phyloP scores from a whole-genome alignment of 169 alveolate genomes.

The Babesia bigemina region DNA sequence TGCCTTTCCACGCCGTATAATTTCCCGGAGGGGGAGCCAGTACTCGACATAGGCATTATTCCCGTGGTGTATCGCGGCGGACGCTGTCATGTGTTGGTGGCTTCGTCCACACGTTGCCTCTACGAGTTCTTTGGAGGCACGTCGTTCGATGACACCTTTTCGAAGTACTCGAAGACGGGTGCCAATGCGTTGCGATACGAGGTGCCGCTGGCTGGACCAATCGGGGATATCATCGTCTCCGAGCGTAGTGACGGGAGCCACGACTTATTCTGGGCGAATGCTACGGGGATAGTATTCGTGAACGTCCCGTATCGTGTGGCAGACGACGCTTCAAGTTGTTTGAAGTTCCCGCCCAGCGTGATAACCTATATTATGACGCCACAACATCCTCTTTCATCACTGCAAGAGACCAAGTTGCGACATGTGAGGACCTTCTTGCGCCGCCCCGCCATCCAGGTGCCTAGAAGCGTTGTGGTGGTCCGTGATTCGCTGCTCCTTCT shows the following conservation, averaged over 20 bases:
- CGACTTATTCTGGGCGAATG: slow-evolving; percentile 64
- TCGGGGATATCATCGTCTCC: slow-evolving; percentile 47
- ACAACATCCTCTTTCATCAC: slow-evolving; percentile 39
- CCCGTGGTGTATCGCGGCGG: slow-evolving; percentile 48
- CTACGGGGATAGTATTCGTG: slow-evolving; percentile 56
- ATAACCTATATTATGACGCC: slow-evolving; percentile 50
- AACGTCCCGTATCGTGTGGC: slow-evolving; percentile 38
- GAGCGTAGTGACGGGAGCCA: slow-evolving; percentile 68
- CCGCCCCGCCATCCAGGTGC: slow-evolving; percentile 58
- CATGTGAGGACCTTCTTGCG: slow-evolving; percentile 39
- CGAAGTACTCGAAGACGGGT: slow-evolving; percentile 31
- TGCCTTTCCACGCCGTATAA: slow-evolving; percentile 34
- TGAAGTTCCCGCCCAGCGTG: slow-evolving; percentile 36
- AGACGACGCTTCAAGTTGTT: slow-evolving; percentile 37
- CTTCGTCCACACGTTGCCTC: slow-evolving; percentile 49
- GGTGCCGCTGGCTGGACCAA: slow-evolving; percentile 66
- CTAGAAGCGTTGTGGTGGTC: slow-evolving; percentile 44
- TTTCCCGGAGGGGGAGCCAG: slow-evolving; percentile 58
- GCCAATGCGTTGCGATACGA: slow-evolving; percentile 38
- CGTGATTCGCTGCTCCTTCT: slow-evolving; percentile 52
- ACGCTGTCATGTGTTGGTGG: slow-evolving; percentile 54
- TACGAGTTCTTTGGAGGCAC: slow-evolving; percentile 67
- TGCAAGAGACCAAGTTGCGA: slow-evolving; percentile 32
- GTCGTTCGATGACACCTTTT: slow-evolving; percentile 54
- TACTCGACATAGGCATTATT: slow-evolving; percentile 41